phyloP scores from a whole-genome alignment of 805 yeast species.

The Torulaspora franciscae region DNA sequence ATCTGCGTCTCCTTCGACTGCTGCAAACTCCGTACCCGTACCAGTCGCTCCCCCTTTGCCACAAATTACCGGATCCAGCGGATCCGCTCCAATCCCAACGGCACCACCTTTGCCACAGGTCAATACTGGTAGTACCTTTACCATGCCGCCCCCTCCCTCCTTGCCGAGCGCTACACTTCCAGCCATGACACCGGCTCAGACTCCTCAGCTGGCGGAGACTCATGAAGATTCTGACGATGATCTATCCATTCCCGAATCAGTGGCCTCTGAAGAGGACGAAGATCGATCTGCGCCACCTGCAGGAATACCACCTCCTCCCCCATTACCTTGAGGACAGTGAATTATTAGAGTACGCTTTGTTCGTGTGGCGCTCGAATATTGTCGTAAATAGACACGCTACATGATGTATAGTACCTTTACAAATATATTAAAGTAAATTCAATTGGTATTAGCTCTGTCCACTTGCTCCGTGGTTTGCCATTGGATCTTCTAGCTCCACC shows the following conservation, averaged over 20 bases:
- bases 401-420: not conserved
- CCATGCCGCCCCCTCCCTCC: slow-evolving; percentile 17
- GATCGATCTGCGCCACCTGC: slow-evolving; percentile 16
- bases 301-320: slow-evolving; percentile 35
- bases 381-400: not conserved
- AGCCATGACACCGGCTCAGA: slow-evolving; percentile 1
- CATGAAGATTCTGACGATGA: slow-evolving; percentile 26
- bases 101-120: slow-evolving; percentile 42
- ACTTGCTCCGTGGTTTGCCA: slow-evolving; percentile 22
- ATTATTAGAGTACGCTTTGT: too few species aligned
- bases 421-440: not conserved
- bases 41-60: slow-evolving; percentile 34
- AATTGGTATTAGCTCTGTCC: not conserved
- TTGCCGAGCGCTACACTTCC: not conserved
- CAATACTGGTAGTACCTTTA: slow-evolving; percentile 10
- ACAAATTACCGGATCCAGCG: slow-evolving; percentile 12
- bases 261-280: slow-evolving; percentile 29
- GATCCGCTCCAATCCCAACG: slow-evolving; percentile 34
- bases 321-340: slow-evolving; percentile 17
- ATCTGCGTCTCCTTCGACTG: slow-evolving; percentile 24
- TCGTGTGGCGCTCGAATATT: too few species aligned
- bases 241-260: slow-evolving; percentile 36
- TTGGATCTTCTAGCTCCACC: slow-evolving; percentile 39
- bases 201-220: not conserved
- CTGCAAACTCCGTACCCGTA: slow-evolving; percentile 23